Conservation (phyloP, 257 asterid genomes). For the Galeopsis tetrahit region DNA sequence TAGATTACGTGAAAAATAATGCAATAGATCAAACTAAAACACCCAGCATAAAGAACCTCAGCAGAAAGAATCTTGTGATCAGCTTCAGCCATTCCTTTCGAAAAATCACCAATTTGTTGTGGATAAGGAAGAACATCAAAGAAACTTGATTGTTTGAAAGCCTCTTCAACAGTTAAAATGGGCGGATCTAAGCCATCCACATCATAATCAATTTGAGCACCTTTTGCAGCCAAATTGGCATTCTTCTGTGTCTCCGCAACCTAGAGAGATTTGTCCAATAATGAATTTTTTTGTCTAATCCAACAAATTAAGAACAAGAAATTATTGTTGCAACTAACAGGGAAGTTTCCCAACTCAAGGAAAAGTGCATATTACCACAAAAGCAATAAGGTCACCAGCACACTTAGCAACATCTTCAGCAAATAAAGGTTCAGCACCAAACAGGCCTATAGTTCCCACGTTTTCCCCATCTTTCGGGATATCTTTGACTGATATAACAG, state of each 20-base stretch:
- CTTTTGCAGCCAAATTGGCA: slow-evolving; percentile 64
- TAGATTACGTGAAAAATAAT: not conserved
- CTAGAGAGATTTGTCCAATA: slow-evolving; percentile 37
- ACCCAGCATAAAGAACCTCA: slow-evolving; percentile 47
- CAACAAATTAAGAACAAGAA: not conserved
- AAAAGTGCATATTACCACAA: slow-evolving; percentile 31
- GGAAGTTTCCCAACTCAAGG: not conserved
- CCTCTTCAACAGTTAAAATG: slow-evolving; percentile 76
- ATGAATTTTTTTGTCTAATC: not conserved
- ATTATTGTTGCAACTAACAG: not conserved
- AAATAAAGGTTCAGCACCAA: slow-evolving; percentile 29
- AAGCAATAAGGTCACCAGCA: slow-evolving; percentile 31
- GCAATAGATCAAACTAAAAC: not conserved
- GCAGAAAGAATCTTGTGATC: slow-evolving; percentile 64
- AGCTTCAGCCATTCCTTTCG: slow-evolving; percentile 82
- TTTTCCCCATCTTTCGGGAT: slow-evolving; percentile 32
- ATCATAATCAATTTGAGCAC: slow-evolving; percentile 58
- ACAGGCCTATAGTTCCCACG: slow-evolving; percentile 9
- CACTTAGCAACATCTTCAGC: slow-evolving; percentile 24
- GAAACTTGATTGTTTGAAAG: slow-evolving; percentile 62
- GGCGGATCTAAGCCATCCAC: slow-evolving; percentile 58
- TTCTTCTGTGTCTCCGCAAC: slow-evolving; percentile 65
- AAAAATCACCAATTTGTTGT: slow-evolving; percentile 59
- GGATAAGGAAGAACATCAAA: slow-evolving; percentile 60
- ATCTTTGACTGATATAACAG: slow-evolving; percentile 32